Evolutionary conservation across 495 filamentous ascomycete species (phyloP).

Genomic region (Penicillium alfredii): DNA sequence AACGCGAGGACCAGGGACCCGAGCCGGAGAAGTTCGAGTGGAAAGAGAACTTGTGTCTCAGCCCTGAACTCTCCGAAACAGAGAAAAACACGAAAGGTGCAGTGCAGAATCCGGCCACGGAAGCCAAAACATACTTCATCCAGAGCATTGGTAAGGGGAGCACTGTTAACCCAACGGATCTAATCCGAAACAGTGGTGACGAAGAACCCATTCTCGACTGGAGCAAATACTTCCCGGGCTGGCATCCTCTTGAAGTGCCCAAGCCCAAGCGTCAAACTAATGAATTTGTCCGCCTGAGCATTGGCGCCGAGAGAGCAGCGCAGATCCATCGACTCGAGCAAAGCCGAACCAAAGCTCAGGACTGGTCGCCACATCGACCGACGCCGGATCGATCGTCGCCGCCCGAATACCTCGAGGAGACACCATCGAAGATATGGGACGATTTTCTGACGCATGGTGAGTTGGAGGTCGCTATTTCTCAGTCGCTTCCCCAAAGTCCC

Average conservation of each 20-base stretch:
- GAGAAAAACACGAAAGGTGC: neutral
- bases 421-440: neutral
- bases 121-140: conserved; percentile 2
- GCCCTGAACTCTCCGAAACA: neutral
- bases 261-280: neutral
- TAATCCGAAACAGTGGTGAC: neutral
- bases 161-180: neutral
- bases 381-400: neutral
- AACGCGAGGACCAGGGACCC: neutral
- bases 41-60: conserved; percentile 4
- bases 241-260: neutral
- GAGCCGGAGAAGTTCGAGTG: conserved; percentile 15
- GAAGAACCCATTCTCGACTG: neutral
- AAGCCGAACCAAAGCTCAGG: neutral
- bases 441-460: neutral
- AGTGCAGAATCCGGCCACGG: neutral
- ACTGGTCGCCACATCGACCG: neutral
- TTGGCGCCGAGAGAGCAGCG: conserved; percentile 9
- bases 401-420: neutral
- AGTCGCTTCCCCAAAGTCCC: neutral
- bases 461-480: neutral
- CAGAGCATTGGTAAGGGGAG: conserved; percentile 4
- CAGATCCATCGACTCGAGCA: conserved; percentile 4
- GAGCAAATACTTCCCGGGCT: conserved; percentile 2
- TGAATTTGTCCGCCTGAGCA: conserved; percentile 13